phyloP scores from a whole-genome alignment of 2,329 filamentous ascomycete species.

The Lachnellula hyalina region DNA sequence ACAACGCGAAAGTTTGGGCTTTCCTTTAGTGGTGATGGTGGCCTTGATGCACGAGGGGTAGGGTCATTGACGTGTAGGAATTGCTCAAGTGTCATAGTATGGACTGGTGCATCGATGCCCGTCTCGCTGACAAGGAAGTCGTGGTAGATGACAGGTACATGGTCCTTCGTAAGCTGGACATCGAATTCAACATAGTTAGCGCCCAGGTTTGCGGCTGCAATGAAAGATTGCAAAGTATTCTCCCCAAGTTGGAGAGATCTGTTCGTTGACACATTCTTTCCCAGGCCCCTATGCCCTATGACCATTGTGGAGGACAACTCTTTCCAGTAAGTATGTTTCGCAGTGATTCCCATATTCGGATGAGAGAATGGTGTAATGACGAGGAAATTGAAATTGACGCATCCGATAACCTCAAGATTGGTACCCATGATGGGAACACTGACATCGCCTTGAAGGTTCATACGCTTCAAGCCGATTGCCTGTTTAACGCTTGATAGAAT shows the following conservation, averaged over 20 bases:
- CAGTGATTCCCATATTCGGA: slow-evolving; percentile 87
- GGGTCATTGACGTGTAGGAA: slow-evolving; percentile 73
- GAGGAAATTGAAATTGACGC: slow-evolving; percentile 94
- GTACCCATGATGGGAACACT: slow-evolving; percentile 82
- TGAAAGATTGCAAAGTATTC: slow-evolving; percentile 94
- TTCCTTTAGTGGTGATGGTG: slow-evolving; percentile 38
- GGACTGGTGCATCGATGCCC: slow-evolving; percentile 92
- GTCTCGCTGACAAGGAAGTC: slow-evolving; percentile 98
- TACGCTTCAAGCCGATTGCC: slow-evolving; percentile 76
- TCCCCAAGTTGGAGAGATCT: slow-evolving; percentile 91
- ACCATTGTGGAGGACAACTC: slow-evolving; percentile 84
- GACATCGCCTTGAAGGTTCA: slow-evolving; percentile 86
- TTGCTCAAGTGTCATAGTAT: slow-evolving; percentile 90
- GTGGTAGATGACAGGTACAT: slow-evolving; percentile 96
- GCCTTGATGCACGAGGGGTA: slow-evolving; percentile 41
- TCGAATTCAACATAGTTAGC: slow-evolving; percentile 74
- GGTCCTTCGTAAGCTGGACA: slow-evolving; percentile 97
- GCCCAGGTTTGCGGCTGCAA: slow-evolving; percentile 88
- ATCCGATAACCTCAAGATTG: slow-evolving; percentile 83
- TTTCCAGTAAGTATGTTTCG: slow-evolving; percentile 94
- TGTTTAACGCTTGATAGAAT: slow-evolving; percentile 82
- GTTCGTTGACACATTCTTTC: slow-evolving; percentile 81
- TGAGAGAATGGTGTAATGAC: slow-evolving; percentile 93
- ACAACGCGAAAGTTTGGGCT: slow-evolving; percentile 20
- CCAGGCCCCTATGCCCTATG: slow-evolving; percentile 67